These are phyloP conservation scores for Coemansia brasiliensis DNA, from an alignment of 192 early-diverging fungal genomes.

Conservation along the genomic window DNA sequence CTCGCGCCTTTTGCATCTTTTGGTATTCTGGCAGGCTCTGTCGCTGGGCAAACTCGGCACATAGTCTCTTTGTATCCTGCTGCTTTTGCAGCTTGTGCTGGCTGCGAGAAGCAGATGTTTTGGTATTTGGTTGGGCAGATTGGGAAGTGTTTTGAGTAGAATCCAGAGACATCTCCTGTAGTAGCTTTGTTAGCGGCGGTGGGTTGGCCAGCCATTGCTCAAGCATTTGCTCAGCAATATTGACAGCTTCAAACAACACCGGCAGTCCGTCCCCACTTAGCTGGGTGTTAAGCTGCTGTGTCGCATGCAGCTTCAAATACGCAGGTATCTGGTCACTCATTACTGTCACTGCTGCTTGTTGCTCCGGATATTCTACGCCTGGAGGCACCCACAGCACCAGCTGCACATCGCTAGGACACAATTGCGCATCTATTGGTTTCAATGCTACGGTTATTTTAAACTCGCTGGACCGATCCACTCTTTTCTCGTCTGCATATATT, in stretches of 20 bases:
- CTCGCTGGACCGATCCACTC: background rate
- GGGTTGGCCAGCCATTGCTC: slow-evolving; percentile 29
- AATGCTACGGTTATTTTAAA: slow-evolving; percentile 19
- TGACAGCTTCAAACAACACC: slow-evolving; percentile 62
- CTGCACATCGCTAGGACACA: slow-evolving; percentile 23
- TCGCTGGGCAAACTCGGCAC: slow-evolving; percentile 15
- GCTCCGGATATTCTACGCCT: slow-evolving; percentile 63
- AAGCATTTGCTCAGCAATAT: slow-evolving; percentile 57
- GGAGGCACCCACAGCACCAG: slow-evolving; percentile 68
- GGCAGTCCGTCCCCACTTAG: slow-evolving; percentile 32
- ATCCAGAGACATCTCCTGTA: slow-evolving; percentile 36
- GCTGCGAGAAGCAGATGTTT: background rate
- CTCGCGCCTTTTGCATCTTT: slow-evolving; percentile 26
- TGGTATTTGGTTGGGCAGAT: background rate
- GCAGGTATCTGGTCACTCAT: slow-evolving; percentile 65
- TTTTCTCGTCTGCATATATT: slow-evolving; percentile 29
- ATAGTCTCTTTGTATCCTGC: slow-evolving; percentile 10
- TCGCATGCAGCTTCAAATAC: slow-evolving; percentile 65
- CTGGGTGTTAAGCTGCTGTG: slow-evolving; percentile 44
- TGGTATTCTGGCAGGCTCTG: slow-evolving; percentile 11
- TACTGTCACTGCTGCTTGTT: slow-evolving; percentile 64
- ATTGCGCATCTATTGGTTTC: background rate
- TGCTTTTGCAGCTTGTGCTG: slow-evolving; percentile 10
- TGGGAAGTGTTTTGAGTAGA: slow-evolving; percentile 21
- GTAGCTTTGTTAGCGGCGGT: slow-evolving; percentile 26